phyloP scores from a whole-genome alignment of 2,329 filamentous ascomycete genomes.

The Xylaria sp. region DNA sequence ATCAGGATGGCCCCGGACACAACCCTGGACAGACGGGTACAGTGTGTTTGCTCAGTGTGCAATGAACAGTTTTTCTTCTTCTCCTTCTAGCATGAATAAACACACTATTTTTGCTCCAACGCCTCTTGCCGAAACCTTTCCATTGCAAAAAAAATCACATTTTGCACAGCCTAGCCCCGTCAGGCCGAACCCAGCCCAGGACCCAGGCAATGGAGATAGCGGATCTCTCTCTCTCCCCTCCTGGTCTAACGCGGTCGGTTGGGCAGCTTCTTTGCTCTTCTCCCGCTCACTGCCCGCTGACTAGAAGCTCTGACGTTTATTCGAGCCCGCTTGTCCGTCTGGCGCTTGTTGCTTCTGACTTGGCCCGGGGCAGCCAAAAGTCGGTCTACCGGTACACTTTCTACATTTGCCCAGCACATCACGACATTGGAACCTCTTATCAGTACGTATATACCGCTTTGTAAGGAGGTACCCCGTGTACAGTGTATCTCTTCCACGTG shows the following conservation, averaged over 20 bases:
- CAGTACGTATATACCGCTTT: neutral
- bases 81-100: neutral
- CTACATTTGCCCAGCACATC: neutral
- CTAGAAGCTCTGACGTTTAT: constrained; percentile 26
- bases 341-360: constrained; percentile 17
- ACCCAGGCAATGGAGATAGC: constrained; percentile 34
- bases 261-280: constrained; percentile 12
- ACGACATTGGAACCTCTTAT: too few species aligned
- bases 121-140: constrained; percentile 24
- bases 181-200: constrained; percentile 32
- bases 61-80: constrained; percentile 19
- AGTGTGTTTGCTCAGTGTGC: constrained; percentile 21
- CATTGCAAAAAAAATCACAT: constrained; percentile 12
- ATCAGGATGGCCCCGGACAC: constrained; percentile 31
- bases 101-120: constrained; percentile 8
- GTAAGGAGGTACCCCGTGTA: neutral
- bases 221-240: constrained; percentile 29
- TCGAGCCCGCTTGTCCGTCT: constrained; percentile 26
- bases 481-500: neutral
- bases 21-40: constrained; percentile 2
- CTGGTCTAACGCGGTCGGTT: constrained; percentile 23
- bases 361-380: constrained; percentile 24
- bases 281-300: constrained; percentile 6
- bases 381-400: constrained; percentile 30
- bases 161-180: constrained; percentile 36